Base-by-base conservation (phyloP, 2,329 filamentous ascomycete genomes). In the Pseudogymnoascus destructans region DNA sequence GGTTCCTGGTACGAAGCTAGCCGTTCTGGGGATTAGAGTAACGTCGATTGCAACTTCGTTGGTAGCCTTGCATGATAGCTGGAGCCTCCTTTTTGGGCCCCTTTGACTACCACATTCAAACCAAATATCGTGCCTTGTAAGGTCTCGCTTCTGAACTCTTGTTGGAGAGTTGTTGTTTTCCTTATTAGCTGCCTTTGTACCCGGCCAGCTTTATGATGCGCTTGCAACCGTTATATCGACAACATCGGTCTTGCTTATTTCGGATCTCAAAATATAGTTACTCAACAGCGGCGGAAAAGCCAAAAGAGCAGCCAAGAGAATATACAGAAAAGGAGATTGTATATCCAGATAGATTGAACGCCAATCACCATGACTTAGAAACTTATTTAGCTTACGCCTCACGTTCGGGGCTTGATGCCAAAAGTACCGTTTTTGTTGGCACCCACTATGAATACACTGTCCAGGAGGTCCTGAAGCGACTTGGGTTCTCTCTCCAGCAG, bases 401-500 rank as follows among this genome's bases (percentile, higher is more conserved):
- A 25, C 77, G 78, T 55, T 76, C 73, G 0, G 74, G 76, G 0
- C 74, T 89, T 19, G 75, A 80, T 62, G 69, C 73, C 0, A 71
- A 69, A 3, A 81, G 79, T 13, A 82, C 80, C 0, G 76, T 82
- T 46, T 91, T 83, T 67, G 74, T 83, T 40, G 88, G 88, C 63
- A 92, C 87, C 0, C 80, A 79, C 68, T 92, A 87, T 72, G 88
- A 93, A 70, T 92, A 92, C 73, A 81, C 75, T 0, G 79, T 82
- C 2, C 77, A 79, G 5, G 68, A 71, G 3, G 72, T 79, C 0
- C 76, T 92, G 0, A 66, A 76, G 2, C 71, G 72, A 1, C 78
- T 86, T 57, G 82, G 84, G 58, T 87, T 92, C 72, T 70, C 73
- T 19, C 75, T 91, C 32, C 74, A 74, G 52, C 80, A 87, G 30